Conservation (phyloP, 2,329 filamentous ascomycete genomes). For the Blastomyces gilchristii region DNA sequence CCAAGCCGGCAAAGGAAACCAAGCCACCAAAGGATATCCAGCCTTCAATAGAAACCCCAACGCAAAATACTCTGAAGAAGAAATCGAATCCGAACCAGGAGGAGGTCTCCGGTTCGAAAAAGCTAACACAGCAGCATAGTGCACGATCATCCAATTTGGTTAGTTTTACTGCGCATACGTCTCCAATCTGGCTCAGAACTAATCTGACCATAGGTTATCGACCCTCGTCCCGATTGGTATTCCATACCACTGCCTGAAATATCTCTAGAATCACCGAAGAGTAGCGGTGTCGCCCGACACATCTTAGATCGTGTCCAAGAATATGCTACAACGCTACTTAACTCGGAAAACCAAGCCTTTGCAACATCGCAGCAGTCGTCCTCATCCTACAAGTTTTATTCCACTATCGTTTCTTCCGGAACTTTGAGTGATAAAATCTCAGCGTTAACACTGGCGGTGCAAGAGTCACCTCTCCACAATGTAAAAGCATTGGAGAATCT, state of each 20-base stretch:
- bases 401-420: conserved; percentile 91
- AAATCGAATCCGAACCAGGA: conserved; percentile 26
- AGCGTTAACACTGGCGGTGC: conserved; percentile 82
- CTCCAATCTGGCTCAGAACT: conserved; percentile 12
- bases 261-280: conserved; percentile 36
- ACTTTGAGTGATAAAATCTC: conserved; percentile 96
- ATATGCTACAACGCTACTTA: conserved; percentile 64
- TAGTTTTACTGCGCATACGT: conserved; percentile 8
- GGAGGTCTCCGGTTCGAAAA: conserved; percentile 16
- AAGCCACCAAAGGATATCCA: conserved; percentile 2
- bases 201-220: conserved; percentile 41
- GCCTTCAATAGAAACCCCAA: conserved; percentile 3
- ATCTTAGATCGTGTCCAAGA: conserved; percentile 48
- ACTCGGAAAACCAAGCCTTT: conserved; percentile 69
- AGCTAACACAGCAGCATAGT: neutral
- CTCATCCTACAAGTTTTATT: conserved; percentile 85
- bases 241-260: conserved; percentile 47
- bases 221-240: conserved; percentile 60
- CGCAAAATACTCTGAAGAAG: neutral
- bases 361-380: conserved; percentile 58
- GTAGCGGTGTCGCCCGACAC: conserved; percentile 40
- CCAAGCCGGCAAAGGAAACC: neutral
- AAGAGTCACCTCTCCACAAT: conserved; percentile 93
- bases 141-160: conserved; percentile 22
- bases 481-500: conserved; percentile 79